Conservation (phyloP, 176 grass and related monocot species). For the Miscanthus lutarioriparius region DNA sequence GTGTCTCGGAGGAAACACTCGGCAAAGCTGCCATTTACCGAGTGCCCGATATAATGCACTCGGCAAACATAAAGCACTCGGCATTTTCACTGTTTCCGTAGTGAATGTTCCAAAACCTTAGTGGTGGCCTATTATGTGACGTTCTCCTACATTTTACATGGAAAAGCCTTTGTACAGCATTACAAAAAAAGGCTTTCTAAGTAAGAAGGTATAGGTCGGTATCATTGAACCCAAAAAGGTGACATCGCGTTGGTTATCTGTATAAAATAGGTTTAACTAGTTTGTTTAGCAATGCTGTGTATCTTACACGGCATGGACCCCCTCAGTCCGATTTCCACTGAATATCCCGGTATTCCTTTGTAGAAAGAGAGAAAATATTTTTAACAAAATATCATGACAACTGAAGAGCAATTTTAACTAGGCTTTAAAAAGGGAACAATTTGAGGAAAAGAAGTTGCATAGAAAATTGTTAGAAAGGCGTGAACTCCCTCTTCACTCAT, state of each 20-base stretch:
- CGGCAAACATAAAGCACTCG: too few relatives aligned
- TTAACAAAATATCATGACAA: neutral
- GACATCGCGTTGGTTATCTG: neutral
- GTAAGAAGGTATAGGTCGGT: neutral
- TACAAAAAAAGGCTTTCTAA: too few relatives aligned
- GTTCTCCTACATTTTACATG: neutral
- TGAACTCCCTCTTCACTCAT: neutral
- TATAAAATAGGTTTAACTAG: neutral
- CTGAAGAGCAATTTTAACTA: neutral
- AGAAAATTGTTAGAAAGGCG: neutral
- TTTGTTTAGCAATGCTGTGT: neutral
- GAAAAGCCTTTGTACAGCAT: neutral
- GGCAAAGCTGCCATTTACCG: too few relatives aligned
- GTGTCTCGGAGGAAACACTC: too few relatives aligned
- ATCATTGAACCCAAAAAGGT: constrained; percentile 2
- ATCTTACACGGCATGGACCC: neutral
- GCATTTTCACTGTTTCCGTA: too few relatives aligned
- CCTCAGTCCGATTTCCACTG: neutral
- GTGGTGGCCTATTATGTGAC: constrained; percentile 6
- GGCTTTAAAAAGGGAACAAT: neutral
- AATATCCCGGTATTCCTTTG: neutral
- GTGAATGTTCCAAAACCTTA: neutral
- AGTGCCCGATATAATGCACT: too few relatives aligned
- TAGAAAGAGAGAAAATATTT: neutral
- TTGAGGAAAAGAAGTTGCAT: neutral